These are phyloP conservation scores for Rhazya stricta DNA, from an alignment of 257 asterid genomes.

Conservation along the genomic window DNA sequence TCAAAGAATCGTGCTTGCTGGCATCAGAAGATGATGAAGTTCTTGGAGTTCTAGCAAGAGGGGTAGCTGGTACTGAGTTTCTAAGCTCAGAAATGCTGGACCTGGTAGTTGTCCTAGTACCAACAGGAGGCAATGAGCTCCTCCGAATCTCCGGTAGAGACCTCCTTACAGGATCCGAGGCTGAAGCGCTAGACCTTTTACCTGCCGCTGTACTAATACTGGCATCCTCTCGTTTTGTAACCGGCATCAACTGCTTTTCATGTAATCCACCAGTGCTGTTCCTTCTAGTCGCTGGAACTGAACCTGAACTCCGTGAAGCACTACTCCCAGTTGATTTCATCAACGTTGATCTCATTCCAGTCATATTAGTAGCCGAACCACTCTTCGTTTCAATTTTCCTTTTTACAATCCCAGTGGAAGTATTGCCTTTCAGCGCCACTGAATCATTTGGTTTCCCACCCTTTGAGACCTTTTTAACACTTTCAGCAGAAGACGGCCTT, in stretches of 20 bases:
- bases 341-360: slow-evolving; percentile 40
- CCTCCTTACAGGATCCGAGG: slow-evolving; percentile 60
- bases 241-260: slow-evolving; percentile 50
- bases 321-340: slow-evolving; percentile 68
- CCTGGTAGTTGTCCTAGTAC: slow-evolving; percentile 41
- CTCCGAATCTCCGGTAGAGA: slow-evolving; percentile 70
- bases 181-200: slow-evolving; percentile 42
- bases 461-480: slow-evolving; percentile 37
- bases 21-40: slow-evolving; percentile 57
- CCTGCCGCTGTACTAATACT: slow-evolving; percentile 32
- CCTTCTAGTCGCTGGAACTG: slow-evolving; percentile 59
- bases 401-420: slow-evolving; percentile 25
- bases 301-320: slow-evolving; percentile 50
- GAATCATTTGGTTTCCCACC: slow-evolving; percentile 32
- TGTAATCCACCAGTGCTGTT: slow-evolving; percentile 81
- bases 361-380: slow-evolving; percentile 31
- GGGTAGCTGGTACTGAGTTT: slow-evolving; percentile 57
- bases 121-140: slow-evolving; percentile 48
- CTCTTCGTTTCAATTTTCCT: slow-evolving; percentile 37
- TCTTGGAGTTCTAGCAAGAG: slow-evolving; percentile 59
- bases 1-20: slow-evolving; percentile 47
- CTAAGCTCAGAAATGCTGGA: slow-evolving; percentile 45
- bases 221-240: slow-evolving; percentile 39
- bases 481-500: slow-evolving; percentile 35
- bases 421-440: slow-evolving; percentile 25